phyloP scores from a whole-genome alignment of 306 rosid species.

The Gynostemma pentaphyllum region DNA sequence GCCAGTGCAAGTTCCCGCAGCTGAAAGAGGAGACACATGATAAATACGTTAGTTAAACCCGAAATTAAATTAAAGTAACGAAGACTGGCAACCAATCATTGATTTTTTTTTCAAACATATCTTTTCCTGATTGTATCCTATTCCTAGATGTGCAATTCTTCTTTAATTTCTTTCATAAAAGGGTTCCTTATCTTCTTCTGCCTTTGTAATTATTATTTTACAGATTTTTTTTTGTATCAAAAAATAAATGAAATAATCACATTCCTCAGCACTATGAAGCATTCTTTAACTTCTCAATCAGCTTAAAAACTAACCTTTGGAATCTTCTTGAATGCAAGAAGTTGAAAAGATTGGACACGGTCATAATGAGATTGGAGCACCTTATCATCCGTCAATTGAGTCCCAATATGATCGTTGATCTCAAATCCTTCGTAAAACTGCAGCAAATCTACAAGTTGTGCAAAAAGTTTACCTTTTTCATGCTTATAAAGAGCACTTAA shows the following conservation, averaged over 20 bases:
- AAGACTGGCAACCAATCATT: no score
- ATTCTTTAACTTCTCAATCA: not conserved
- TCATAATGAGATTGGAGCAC: slow-evolving; percentile 89
- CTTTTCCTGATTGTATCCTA: not conserved
- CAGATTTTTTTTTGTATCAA: not conserved
- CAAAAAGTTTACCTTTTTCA: slow-evolving; percentile 86
- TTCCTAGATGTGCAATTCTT: not conserved
- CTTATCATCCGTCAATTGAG: slow-evolving; percentile 85
- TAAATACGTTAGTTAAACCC: not conserved
- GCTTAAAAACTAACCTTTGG: slow-evolving; percentile 46
- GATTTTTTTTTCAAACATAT: not conserved
- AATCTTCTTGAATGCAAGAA: slow-evolving; percentile 75
- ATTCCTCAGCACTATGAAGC: not conserved
- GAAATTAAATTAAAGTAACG: not conserved
- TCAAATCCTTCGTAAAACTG: slow-evolving; percentile 95
- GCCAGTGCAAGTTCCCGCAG: slow-evolving; percentile 72
- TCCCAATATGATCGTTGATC: slow-evolving; percentile 85
- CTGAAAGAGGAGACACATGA: slow-evolving; percentile 24
- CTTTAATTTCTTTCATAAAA: not conserved
- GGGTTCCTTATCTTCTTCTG: not conserved
- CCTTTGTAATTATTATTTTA: not conserved
- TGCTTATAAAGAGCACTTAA: slow-evolving; percentile 88
- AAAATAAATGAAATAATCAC: not conserved
- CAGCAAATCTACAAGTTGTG: slow-evolving; percentile 85
- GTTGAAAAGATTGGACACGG: slow-evolving; percentile 74